Evolutionary conservation across 257 asterid genomes (phyloP).

Genomic region (Rauvolfia tetraphylla): DNA sequence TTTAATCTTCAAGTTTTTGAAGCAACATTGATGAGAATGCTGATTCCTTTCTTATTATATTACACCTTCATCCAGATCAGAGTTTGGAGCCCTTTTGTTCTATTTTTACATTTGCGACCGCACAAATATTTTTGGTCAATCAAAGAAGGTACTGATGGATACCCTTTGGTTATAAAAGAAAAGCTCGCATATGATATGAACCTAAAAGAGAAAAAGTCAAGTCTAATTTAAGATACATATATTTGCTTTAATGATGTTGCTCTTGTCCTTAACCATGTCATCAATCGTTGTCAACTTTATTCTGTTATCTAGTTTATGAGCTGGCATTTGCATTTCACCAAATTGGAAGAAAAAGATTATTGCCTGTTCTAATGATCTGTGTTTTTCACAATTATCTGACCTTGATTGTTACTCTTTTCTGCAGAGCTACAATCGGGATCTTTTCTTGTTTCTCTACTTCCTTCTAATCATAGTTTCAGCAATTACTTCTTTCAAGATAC

Average conservation of each 20-base stretch:
- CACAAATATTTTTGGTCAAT: slow-evolving; percentile 77
- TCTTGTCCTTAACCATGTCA: not conserved
- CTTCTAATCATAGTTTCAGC: slow-evolving; percentile 87
- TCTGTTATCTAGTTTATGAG: not conserved
- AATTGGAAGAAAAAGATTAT: not conserved
- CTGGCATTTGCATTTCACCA: not conserved
- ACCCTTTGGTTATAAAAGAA: not conserved
- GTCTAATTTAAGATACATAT: not conserved
- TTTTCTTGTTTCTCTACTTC: slow-evolving; percentile 85
- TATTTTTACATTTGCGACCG: slow-evolving; percentile 84
- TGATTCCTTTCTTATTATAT: slow-evolving; percentile 14
- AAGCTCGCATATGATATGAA: not conserved
- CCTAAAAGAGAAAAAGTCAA: not conserved
- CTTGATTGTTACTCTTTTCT: slow-evolving; percentile 26
- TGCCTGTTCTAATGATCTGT: not conserved
- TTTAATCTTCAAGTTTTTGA: not conserved
- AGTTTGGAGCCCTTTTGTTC: slow-evolving; percentile 73
- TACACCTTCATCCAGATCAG: slow-evolving; percentile 52
- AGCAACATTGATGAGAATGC: not conserved
- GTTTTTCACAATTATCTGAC: slow-evolving; percentile 4
- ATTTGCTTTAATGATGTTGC: not conserved
- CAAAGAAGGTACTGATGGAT: slow-evolving; percentile 56
- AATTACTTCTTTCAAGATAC: slow-evolving; percentile 78
- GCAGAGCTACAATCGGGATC: slow-evolving; percentile 83
- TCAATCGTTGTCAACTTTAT: not conserved